Evolutionary conservation across 2,329 filamentous ascomycete genomes (phyloP).

Genomic region (Parafenestella ontariensis): DNA sequence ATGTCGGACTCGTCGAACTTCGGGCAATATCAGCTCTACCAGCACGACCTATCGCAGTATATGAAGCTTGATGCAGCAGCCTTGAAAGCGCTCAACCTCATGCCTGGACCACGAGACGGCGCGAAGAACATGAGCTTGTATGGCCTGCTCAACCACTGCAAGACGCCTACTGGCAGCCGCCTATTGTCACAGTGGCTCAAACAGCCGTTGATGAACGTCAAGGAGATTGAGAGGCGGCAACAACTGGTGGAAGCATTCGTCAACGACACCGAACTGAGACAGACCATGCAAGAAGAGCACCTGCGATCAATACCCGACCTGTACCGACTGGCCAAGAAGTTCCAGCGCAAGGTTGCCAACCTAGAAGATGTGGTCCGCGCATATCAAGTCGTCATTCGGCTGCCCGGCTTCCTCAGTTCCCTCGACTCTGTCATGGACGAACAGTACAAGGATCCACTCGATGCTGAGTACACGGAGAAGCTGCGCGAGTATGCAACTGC

Average conservation of each 20-base stretch:
- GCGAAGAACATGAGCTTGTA: slow-evolving; percentile 98
- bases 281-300: slow-evolving; percentile 97
- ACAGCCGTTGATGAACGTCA: slow-evolving; percentile 90
- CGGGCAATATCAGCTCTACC: slow-evolving; percentile 95
- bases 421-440: slow-evolving; percentile 96
- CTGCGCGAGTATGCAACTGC: slow-evolving; percentile 76
- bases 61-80: slow-evolving; percentile 98
- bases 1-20: slow-evolving; percentile 94
- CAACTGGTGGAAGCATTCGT: slow-evolving; percentile 96
- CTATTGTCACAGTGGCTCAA: slow-evolving; percentile 96
- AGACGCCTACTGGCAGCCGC: slow-evolving; percentile 90
- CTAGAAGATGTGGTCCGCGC: slow-evolving; percentile 94
- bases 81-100: slow-evolving; percentile 91
- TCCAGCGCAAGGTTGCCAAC: slow-evolving; percentile 88
- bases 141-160: slow-evolving; percentile 95
- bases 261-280: slow-evolving; percentile 87
- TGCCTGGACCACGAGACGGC: slow-evolving; percentile 93
- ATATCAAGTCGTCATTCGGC: slow-evolving; percentile 90
- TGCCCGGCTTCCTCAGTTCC: slow-evolving; percentile 88
- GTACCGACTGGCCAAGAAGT: slow-evolving; percentile 91
- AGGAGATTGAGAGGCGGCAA: slow-evolving; percentile 88
- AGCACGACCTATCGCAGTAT: slow-evolving; percentile 94
- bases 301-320: slow-evolving; percentile 91
- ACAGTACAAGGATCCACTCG: slow-evolving; percentile 84
- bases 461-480: slow-evolving; percentile 85